phyloP scores from a whole-genome alignment of 768 basidiomycete genomes.

The Hortiboletus campestris region DNA sequence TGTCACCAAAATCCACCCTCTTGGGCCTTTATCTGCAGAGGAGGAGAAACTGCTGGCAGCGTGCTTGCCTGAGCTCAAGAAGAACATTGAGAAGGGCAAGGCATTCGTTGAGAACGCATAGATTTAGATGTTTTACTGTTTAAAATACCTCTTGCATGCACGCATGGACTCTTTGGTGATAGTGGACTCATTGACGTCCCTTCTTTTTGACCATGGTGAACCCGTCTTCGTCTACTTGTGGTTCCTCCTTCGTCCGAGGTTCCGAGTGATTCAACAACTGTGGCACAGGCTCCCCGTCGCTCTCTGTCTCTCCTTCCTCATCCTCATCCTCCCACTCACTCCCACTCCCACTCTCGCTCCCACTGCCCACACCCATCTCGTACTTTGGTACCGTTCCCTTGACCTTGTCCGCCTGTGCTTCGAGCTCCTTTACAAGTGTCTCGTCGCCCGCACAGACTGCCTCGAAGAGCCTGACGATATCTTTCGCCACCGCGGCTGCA shows the following conservation, averaged over 20 bases:
- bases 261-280: conserved; percentile 47
- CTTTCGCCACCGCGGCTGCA: conserved; percentile 66
- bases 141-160: conserved; percentile 24
- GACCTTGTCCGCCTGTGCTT: conserved; percentile 57
- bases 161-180: background rate
- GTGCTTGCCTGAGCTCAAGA: conserved; percentile 89
- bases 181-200: conserved; percentile 38
- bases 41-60: conserved; percentile 87
- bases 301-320: conserved; percentile 32
- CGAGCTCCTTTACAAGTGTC: conserved; percentile 56
- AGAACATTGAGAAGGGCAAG: conserved; percentile 97
- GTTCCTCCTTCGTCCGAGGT: conserved; percentile 43
- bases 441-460: conserved; percentile 45
- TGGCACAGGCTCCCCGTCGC: conserved; percentile 53
- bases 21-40: conserved; percentile 75
- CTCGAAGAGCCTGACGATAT: conserved; percentile 70
- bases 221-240: conserved; percentile 88
- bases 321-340: conserved; percentile 50
- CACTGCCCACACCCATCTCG: conserved; percentile 38
- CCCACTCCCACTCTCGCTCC: conserved; percentile 41
- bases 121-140: conserved; percentile 17
- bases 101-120: conserved; percentile 56
- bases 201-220: conserved; percentile 78
- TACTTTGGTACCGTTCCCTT: conserved; percentile 55
- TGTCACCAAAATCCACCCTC: conserved; percentile 87